phyloP scores from a whole-genome alignment of 352 stramenopile species.

The Pythium coloratum region DNA sequence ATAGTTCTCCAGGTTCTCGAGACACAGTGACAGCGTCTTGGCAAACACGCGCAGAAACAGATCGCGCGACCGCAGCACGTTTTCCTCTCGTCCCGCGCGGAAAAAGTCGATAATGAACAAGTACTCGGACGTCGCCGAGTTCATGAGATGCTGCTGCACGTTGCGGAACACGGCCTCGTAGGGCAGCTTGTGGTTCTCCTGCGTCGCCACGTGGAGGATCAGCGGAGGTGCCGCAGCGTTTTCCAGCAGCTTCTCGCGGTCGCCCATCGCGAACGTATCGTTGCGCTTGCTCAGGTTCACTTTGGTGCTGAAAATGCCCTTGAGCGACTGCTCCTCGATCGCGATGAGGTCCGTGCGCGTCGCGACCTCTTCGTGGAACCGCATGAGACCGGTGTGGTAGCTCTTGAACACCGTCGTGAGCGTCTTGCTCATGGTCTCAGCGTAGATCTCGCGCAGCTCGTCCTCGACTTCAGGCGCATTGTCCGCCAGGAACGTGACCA shows the following conservation, averaged over 20 bases:
- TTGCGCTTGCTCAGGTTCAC: slow-evolving; percentile 96
- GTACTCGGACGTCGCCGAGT: slow-evolving; percentile 97
- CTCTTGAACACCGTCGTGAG: slow-evolving; percentile 95
- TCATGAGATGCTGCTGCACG: slow-evolving; percentile 96
- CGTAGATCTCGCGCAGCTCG: slow-evolving; percentile 96
- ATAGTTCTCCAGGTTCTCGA: slow-evolving; percentile 99
- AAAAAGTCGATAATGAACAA: slow-evolving; percentile 96
- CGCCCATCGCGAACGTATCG: slow-evolving; percentile 93
- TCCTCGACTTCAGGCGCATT: slow-evolving; percentile 92
- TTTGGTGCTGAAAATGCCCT: slow-evolving; percentile 79
- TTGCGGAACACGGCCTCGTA: slow-evolving; percentile 97
- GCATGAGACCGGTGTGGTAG: slow-evolving; percentile 95
- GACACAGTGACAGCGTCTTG: slow-evolving; percentile 92
- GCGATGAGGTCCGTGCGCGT: slow-evolving; percentile 93
- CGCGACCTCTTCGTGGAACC: slow-evolving; percentile 94
- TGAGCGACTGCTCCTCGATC: slow-evolving; percentile 93
- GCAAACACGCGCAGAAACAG: slow-evolving; percentile 96
- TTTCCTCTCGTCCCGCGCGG: slow-evolving; percentile 70
- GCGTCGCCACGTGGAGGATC: slow-evolving; percentile 93
- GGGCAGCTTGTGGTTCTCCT: slow-evolving; percentile 90
- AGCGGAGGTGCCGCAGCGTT: slow-evolving; percentile 84
- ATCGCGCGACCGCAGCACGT: slow-evolving; percentile 74
- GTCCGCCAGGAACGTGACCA: slow-evolving; percentile 94
- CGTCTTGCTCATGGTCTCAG: slow-evolving; percentile 97
- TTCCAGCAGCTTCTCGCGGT: slow-evolving; percentile 90